Evolutionary conservation across 345 rosid genomes (phyloP).

Genomic region (Gossypium rotundifolium): DNA sequence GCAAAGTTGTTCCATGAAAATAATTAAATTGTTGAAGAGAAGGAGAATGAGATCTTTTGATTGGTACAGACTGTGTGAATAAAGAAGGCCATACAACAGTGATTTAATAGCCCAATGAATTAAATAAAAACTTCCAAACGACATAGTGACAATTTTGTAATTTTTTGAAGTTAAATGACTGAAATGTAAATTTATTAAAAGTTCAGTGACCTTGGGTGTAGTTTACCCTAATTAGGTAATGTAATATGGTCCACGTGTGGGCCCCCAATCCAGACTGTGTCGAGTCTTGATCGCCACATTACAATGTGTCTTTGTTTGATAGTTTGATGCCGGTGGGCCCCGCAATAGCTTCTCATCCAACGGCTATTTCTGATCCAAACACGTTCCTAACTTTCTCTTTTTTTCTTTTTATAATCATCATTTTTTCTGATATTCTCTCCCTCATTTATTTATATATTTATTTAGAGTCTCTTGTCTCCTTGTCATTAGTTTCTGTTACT

Average conservation of each 20-base stretch:
- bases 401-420: background rate
- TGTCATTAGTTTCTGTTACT: background rate
- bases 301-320: slow-evolving; percentile 11
- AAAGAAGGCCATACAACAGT: no score
- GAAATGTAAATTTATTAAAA: no score
- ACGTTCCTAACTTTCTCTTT: no score
- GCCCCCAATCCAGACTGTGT: slow-evolving; percentile 26
- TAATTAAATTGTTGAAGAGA: no score
- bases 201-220: no score
- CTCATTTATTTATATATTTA: background rate
- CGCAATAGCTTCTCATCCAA: slow-evolving; percentile 25
- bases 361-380: slow-evolving; percentile 34
- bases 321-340: slow-evolving; percentile 17
- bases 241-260: slow-evolving; percentile 16
- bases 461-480: background rate
- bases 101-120: no score
- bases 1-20: no score
- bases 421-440: background rate
- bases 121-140: no score
- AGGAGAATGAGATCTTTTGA: no score
- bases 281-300: slow-evolving; percentile 10
- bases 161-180: no score
- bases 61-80: no score
- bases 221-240: background rate
- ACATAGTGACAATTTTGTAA: no score